Conservation (phyloP, 345 rosid species). For the Boechera divaricarpa region DNA sequence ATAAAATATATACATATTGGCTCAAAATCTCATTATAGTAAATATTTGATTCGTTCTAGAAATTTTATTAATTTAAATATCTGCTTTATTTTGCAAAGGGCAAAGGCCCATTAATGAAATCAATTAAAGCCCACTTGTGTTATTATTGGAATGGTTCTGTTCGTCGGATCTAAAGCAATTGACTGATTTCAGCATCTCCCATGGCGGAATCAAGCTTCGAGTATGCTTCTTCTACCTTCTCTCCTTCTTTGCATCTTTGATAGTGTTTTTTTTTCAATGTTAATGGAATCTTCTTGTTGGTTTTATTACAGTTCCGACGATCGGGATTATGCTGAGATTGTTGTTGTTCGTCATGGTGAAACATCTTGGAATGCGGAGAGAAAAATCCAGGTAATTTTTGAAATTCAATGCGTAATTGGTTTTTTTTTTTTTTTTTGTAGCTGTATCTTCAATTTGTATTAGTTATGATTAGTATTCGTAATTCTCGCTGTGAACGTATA, state of each 20-base stretch:
- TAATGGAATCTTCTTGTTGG: not conserved
- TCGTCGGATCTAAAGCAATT: not conserved
- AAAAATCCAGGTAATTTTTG: slow-evolving; percentile 61
- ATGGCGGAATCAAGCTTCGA: slow-evolving; percentile 41
- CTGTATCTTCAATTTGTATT: not conserved
- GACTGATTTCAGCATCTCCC: slow-evolving; percentile 3
- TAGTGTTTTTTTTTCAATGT: not conserved
- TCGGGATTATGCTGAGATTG: slow-evolving; percentile 57
- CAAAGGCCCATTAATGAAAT: not conserved
- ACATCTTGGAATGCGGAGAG: slow-evolving; percentile 80
- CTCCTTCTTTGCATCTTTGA: not conserved
- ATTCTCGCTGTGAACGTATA: not conserved
- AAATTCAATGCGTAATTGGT: not conserved
- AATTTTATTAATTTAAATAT: no score
- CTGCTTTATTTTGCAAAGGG: not conserved
- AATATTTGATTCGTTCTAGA: no score
- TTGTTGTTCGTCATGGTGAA: slow-evolving; percentile 85
- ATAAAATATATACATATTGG: no score
- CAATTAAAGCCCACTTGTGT: not conserved
- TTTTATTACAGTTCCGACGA: slow-evolving; percentile 38
- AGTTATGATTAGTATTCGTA: not conserved
- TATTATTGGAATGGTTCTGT: not conserved
- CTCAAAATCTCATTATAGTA: no score
- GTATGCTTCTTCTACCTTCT: slow-evolving; percentile 12
- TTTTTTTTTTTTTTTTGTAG: not conserved